A percentile compares a stretch with the other conserved stretches of the same genome.
These are phyloP conservation scores for Acacia melanoxylon DNA, from an alignment of 306 rosid genomes.

Conservation along the genomic window DNA sequence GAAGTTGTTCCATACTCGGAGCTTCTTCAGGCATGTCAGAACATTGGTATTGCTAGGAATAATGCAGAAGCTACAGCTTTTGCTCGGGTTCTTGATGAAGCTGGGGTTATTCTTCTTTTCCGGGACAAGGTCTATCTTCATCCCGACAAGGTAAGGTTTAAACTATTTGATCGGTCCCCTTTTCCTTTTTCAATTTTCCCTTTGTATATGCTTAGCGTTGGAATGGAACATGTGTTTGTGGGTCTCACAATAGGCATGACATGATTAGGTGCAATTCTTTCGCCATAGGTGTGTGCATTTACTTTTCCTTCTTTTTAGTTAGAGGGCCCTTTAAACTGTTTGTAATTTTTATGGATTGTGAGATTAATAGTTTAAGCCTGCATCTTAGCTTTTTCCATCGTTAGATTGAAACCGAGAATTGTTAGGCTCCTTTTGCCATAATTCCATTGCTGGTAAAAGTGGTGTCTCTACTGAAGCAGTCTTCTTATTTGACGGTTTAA, in stretches of 20 bases:
- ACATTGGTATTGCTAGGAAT: constrained; percentile 74
- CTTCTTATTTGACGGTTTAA: neutral
- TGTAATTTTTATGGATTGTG: neutral
- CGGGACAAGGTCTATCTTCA: constrained; percentile 92
- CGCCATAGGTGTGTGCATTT: neutral
- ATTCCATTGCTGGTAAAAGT: neutral
- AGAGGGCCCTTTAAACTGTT: neutral
- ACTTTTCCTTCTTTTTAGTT: constrained; percentile 1
- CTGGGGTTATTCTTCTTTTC: constrained; percentile 86
- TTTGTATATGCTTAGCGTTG: constrained; percentile 3
- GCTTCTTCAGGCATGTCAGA: constrained; percentile 76
- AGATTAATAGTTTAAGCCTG: neutral
- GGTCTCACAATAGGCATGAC: constrained; percentile 15
- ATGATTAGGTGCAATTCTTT: neutral
- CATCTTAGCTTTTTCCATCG: neutral
- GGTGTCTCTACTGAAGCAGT: neutral
- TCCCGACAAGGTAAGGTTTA: constrained; percentile 74
- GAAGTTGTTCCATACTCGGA: constrained; percentile 68
- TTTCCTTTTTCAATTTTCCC: neutral
- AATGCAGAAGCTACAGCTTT: constrained; percentile 70
- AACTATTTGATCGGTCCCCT: neutral
- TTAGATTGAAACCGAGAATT: neutral
- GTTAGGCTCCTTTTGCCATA: neutral
- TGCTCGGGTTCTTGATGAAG: constrained; percentile 83
- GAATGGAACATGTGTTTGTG: constrained; percentile 10